These are phyloP conservation scores for Mycena chlorophos DNA, from an alignment of 768 basidiomycete genomes.

Conservation along the genomic window DNA sequence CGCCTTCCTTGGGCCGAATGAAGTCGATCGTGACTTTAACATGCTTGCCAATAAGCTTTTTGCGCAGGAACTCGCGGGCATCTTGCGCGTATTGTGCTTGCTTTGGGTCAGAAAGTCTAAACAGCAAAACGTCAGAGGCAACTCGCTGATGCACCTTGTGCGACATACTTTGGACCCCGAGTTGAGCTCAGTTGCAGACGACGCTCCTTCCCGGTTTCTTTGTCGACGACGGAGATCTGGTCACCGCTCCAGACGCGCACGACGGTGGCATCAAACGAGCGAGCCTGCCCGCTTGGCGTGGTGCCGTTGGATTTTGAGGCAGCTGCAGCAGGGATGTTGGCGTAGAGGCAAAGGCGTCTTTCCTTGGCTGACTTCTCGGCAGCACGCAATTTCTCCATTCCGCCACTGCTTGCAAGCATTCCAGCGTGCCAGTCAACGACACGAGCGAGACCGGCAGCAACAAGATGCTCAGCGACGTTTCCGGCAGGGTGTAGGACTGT, in stretches of 20 bases:
- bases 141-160: background rate
- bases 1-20: constrained; percentile 86
- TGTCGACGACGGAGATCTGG: constrained; percentile 79
- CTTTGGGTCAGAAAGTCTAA: constrained; percentile 79
- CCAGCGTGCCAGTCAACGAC: constrained; percentile 98
- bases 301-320: constrained; percentile 50
- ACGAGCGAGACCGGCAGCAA: constrained; percentile 81
- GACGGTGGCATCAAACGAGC: constrained; percentile 79
- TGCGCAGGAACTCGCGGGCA: constrained; percentile 89
- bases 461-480: constrained; percentile 89
- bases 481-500: constrained; percentile 88
- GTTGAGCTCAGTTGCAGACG: constrained; percentile 88
- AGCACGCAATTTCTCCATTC: constrained; percentile 83
- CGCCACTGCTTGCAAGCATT: constrained; percentile 80
- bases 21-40: constrained; percentile 88
- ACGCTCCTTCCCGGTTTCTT: constrained; percentile 72
- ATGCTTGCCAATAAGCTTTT: constrained; percentile 87
- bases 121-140: constrained; percentile 5
- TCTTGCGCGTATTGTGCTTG: constrained; percentile 88
- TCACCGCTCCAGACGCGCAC: constrained; percentile 91
- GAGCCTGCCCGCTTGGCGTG: constrained; percentile 42
- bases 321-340: constrained; percentile 44
- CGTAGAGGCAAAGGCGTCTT: constrained; percentile 69
- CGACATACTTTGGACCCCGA: constrained; percentile 70
- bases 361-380: constrained; percentile 84